Conservation (phyloP, 495 filamentous ascomycete species). For the Annulohypoxylon bovei region DNA sequence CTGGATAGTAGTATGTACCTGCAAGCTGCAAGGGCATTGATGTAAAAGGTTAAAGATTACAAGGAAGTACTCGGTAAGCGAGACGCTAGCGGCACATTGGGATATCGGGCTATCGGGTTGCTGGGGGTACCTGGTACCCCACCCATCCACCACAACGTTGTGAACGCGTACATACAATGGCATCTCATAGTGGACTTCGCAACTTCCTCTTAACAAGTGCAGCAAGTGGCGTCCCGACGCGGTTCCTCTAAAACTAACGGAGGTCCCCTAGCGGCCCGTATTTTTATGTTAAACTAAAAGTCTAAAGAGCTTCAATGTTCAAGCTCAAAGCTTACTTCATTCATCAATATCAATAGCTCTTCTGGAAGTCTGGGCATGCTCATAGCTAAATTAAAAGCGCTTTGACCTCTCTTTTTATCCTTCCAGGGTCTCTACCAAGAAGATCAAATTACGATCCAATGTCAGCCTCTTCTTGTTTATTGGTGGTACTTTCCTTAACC, state of each 20-base stretch:
- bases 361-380: background rate
- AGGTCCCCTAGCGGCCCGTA: conserved; percentile 19
- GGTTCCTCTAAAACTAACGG: conserved; percentile 7
- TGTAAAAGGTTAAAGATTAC: conserved; percentile 2
- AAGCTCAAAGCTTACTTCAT: background rate
- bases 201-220: background rate
- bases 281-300: conserved; percentile 8
- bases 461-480: conserved; percentile 17
- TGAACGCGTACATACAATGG: conserved; percentile 24
- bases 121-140: conserved; percentile 19
- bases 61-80: background rate
- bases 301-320: background rate
- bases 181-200: background rate
- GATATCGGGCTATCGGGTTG: conserved; percentile 22
- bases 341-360: background rate
- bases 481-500: conserved; percentile 20
- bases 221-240: background rate
- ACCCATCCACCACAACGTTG: conserved; percentile 17
- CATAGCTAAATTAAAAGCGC: conserved; percentile 1
- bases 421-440: background rate
- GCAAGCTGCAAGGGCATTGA: conserved; percentile 32
- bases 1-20: conserved; percentile 3
- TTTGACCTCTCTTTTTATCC: background rate
- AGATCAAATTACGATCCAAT: conserved; percentile 27
- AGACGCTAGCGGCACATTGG: conserved; percentile 29